Evolutionary conservation across 208 protist species (phyloP).

Genomic region (Wallacemonas sp.): DNA sequence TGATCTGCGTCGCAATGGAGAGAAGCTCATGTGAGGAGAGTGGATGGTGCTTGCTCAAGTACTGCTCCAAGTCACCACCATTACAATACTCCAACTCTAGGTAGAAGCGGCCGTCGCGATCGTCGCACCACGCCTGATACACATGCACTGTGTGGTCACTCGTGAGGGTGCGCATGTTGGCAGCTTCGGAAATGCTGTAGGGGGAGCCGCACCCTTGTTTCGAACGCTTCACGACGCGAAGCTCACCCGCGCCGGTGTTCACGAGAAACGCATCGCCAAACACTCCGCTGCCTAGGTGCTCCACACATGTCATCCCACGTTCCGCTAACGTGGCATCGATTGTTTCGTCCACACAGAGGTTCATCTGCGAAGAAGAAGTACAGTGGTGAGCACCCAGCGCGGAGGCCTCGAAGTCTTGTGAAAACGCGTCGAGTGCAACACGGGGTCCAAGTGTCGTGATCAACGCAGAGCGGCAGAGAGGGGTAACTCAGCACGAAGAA

Average conservation of each 20-base stretch:
- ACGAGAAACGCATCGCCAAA: slow-evolving; percentile 48
- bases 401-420: too few relatives aligned
- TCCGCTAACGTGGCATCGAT: background rate
- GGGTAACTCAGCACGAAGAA: too few relatives aligned
- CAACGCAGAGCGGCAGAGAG: too few relatives aligned
- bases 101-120: slow-evolving; percentile 27
- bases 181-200: slow-evolving; percentile 27
- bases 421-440: too few relatives aligned
- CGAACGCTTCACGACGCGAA: slow-evolving; percentile 61
- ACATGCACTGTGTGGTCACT: slow-evolving; percentile 59
- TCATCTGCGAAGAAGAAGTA: slow-evolving; percentile 1
- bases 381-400: too few relatives aligned
- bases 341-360: background rate
- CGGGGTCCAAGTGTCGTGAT: too few relatives aligned
- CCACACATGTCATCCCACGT: slow-evolving; percentile 12
- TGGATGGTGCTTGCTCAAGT: slow-evolving; percentile 34
- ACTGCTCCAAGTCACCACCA: slow-evolving; percentile 45
- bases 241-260: background rate
- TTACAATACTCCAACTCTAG: slow-evolving; percentile 82
- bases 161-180: slow-evolving; percentile 41
- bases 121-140: slow-evolving; percentile 51
- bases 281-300: slow-evolving; percentile 31
- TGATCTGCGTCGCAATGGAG: slow-evolving; percentile 54
- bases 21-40: slow-evolving; percentile 37
- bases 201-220: slow-evolving; percentile 8